Percentiles rank a stretch among this genome's conserved stretches.
Conservation (phyloP, 2,329 filamentous ascomycete species). For the Leptographium radiaticola region DNA sequence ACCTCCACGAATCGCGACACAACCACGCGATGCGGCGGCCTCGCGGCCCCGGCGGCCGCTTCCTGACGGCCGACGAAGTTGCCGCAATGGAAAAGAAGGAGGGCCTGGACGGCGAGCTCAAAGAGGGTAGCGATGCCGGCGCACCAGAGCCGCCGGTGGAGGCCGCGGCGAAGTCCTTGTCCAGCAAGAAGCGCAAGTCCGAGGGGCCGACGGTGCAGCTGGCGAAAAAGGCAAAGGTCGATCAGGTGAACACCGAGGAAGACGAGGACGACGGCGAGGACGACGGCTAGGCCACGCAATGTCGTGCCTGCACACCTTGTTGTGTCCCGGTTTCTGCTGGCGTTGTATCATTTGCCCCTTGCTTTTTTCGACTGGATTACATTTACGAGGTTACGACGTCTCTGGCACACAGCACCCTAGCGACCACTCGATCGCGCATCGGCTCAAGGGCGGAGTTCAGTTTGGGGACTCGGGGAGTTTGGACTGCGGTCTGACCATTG, state of each 20-base stretch:
- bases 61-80: slow-evolving; percentile 92
- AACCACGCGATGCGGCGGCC: slow-evolving; percentile 97
- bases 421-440: not conserved
- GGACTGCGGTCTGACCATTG: not conserved
- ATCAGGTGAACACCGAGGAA: slow-evolving; percentile 27
- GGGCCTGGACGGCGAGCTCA: slow-evolving; percentile 24
- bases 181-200: slow-evolving; percentile 49
- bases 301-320: not conserved
- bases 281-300: slow-evolving; percentile 6
- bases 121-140: slow-evolving; percentile 19
- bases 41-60: slow-evolving; percentile 83
- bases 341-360: not conserved
- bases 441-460: not conserved
- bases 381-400: slow-evolving; percentile 10
- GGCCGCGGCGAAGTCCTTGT: slow-evolving; percentile 15
- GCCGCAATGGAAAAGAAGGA: slow-evolving; percentile 69
- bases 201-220: slow-evolving; percentile 32
- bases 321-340: not conserved
- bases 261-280: slow-evolving; percentile 21
- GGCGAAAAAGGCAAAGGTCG: slow-evolving; percentile 39
- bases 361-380: slow-evolving; percentile 1
- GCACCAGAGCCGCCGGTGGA: slow-evolving; percentile 11
- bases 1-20: slow-evolving; percentile 92
- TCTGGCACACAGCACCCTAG: not conserved
- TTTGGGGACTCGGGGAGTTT: not conserved